These are phyloP conservation scores for Dothidotthia symphoricarpi DNA, from an alignment of 2,329 filamentous ascomycete species.

Conservation along the genomic window DNA sequence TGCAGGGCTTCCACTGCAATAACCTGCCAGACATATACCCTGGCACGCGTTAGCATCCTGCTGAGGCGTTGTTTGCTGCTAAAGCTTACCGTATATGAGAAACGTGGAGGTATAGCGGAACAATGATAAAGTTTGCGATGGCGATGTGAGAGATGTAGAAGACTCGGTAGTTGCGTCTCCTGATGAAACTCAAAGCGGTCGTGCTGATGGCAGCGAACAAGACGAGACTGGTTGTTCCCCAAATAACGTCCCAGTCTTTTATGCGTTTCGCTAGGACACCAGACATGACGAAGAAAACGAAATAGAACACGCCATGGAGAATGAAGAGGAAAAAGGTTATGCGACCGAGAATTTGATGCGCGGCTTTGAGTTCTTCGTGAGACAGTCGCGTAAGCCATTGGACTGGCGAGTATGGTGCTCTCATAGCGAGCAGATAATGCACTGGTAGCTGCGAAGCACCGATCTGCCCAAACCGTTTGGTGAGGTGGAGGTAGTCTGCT, in stretches of 20 bases:
- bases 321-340: constrained; percentile 53
- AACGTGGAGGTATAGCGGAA: constrained; percentile 56
- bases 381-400: constrained; percentile 54
- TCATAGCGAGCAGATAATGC: constrained; percentile 57
- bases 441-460: constrained; percentile 59
- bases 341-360: constrained; percentile 59
- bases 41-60: too few species aligned
- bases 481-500: constrained; percentile 62
- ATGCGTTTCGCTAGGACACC: constrained; percentile 54
- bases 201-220: constrained; percentile 48
- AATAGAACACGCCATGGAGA: constrained; percentile 55
- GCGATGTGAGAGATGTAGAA: constrained; percentile 59
- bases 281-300: constrained; percentile 57
- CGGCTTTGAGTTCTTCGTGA: constrained; percentile 56
- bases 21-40: constrained; percentile 54
- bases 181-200: constrained; percentile 50
- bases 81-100: constrained; percentile 55
- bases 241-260: constrained; percentile 57
- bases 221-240: constrained; percentile 52
- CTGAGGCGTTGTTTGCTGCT: too few species aligned
- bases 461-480: constrained; percentile 61
- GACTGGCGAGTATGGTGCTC: constrained; percentile 52
- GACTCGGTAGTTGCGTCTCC: constrained; percentile 49
- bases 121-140: constrained; percentile 51
- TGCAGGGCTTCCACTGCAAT: constrained; percentile 49